These are phyloP conservation scores for Melanogaster broomeanus DNA, from an alignment of 768 basidiomycete species.

Conservation along the genomic window DNA sequence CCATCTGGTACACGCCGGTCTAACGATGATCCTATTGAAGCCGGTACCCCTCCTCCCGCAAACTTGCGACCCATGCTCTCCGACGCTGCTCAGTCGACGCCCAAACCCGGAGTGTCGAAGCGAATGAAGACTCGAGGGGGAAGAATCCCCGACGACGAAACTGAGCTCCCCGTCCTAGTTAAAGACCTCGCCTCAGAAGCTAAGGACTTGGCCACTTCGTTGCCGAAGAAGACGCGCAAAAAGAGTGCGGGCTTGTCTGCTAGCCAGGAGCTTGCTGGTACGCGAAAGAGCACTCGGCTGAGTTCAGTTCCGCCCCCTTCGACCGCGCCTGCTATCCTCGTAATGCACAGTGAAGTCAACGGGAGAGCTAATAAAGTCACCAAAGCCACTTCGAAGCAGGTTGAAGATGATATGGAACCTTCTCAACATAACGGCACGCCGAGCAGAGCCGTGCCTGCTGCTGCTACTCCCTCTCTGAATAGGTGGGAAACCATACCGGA, in stretches of 20 bases:
- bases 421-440: not conserved
- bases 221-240: conserved; percentile 13
- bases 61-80: conserved; percentile 1
- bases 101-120: conserved; percentile 36
- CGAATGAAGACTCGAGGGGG: conserved; percentile 47
- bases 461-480: conserved; percentile 11
- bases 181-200: conserved; percentile 19
- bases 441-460: not conserved
- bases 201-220: conserved; percentile 21
- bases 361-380: not conserved
- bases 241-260: conserved; percentile 15
- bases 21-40: conserved; percentile 34
- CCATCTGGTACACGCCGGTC: conserved; percentile 4
- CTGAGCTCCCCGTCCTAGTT: conserved; percentile 25
- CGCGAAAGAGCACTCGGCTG: conserved; percentile 20
- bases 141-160: conserved; percentile 23
- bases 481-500: conserved; percentile 34
- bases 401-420: not conserved
- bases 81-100: conserved; percentile 14
- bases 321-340: conserved; percentile 8
- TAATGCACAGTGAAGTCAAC: conserved; percentile 3
- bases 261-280: conserved; percentile 23
- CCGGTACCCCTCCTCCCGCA: conserved; percentile 3
- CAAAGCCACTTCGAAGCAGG: conserved; percentile 14
- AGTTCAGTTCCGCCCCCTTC: conserved; percentile 5